Evolutionary conservation across 768 basidiomycete species (phyloP), one percentile per base, ranked within the genome.

Genomic region (Agaricus blazei): DNA sequence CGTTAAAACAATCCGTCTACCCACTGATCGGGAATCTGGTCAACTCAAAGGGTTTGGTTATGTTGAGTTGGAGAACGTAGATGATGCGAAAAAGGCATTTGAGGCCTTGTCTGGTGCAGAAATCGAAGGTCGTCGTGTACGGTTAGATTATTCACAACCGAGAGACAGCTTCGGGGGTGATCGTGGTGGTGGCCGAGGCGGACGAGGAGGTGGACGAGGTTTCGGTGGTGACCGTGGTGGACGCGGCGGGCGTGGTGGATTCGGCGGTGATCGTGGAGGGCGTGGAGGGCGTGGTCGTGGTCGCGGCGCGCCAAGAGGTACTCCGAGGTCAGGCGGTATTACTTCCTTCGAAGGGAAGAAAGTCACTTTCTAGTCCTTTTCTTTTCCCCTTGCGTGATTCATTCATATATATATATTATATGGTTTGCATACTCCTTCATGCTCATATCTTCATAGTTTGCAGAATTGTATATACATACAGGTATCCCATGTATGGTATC

Each of bases 41-140:
- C 80, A 77, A 58, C 86, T 91, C 45, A 98, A 98, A 71, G 97
- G 97, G 64, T 98, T 96, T 71, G 97, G 86, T 23, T 98, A 98
- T 71, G 90, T 99, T 65, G 93, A 98, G 70, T 97, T 95, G 70
- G 82, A 86, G 61, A 85, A 87, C 62, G 64, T 92, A 38, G 89
- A 85, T 27, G 73, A 80, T 52, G 90, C 97, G 9, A 87, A 85
- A 72, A 86, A 85, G 66, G 96, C 96, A 2, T 82, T 84, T 58
- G 83, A 80, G 62, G 82, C 79, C 3, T 76, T 82, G 27, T 77
- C 80, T 40, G 90, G 91, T 31, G 70, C 75, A 55, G 90, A 94
- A 57, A 78, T 97, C 48, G 89, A 85, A 31, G 96, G 96, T 4
- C 83, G 97, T 50, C 62, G 72, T 28, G 75, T 96, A 58, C 81